A percentile compares a stretch with the other conserved stretches of the same genome.
Conservation (phyloP, 306 rosid genomes). For the Casuarina equisetifolia region DNA sequence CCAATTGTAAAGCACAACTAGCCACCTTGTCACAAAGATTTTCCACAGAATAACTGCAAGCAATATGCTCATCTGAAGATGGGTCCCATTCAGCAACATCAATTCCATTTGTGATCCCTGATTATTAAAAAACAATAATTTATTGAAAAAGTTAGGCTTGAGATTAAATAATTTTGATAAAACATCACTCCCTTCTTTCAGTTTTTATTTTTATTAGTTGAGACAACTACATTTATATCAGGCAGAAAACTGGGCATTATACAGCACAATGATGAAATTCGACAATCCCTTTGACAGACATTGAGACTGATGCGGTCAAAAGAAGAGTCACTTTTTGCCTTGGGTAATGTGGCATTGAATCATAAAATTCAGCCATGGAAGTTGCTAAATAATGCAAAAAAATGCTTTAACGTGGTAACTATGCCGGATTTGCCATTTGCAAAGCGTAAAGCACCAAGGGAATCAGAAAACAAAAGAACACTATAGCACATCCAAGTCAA, state of each 20-base stretch:
- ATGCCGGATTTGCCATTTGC: no score
- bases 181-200: constrained; percentile 5
- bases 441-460: no score
- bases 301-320: background rate
- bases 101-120: constrained; percentile 88
- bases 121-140: constrained; percentile 19
- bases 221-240: constrained; percentile 1
- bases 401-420: no score
- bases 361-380: background rate
- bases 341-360: background rate
- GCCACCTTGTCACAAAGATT: constrained; percentile 79
- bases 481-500: background rate
- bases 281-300: constrained; percentile 7
- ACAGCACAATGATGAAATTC: constrained; percentile 5
- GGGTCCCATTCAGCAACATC: constrained; percentile 85
- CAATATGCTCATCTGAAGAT: constrained; percentile 60
- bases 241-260: background rate
- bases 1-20: constrained; percentile 11
- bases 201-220: constrained; percentile 14
- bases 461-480: no score
- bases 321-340: background rate
- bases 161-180: constrained; percentile 16
- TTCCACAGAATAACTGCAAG: constrained; percentile 57
- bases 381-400: background rate
- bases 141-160: constrained; percentile 20